phyloP scores from a whole-genome alignment of 2,329 filamentous ascomycete species.

The Cytospora leucostoma region DNA sequence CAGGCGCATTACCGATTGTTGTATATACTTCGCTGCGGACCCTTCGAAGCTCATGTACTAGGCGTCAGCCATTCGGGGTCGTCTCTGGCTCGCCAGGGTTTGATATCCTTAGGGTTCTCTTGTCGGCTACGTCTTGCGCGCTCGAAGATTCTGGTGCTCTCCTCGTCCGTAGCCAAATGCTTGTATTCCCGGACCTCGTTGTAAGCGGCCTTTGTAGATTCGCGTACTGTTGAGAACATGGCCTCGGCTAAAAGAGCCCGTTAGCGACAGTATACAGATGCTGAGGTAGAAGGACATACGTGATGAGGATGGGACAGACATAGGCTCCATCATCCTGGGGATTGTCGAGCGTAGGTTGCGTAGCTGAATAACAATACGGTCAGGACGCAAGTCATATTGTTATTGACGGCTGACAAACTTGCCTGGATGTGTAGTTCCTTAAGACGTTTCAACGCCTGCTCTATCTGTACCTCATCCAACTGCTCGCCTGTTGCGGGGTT shows the following conservation, averaged over 20 bases:
- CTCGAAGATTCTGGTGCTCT: constrained; percentile 52
- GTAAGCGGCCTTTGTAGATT: constrained; percentile 49
- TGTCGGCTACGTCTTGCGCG: constrained; percentile 55
- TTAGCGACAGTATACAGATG: constrained; percentile 28
- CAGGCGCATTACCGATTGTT: not conserved
- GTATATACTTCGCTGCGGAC: not conserved
- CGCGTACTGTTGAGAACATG: constrained; percentile 49
- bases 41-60: constrained; percentile 15
- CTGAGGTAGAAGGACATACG: constrained; percentile 44
- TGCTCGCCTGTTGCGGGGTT: constrained; percentile 34
- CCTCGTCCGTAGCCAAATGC: constrained; percentile 48
- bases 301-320: constrained; percentile 49
- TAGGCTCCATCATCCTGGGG: constrained; percentile 52
- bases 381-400: not conserved
- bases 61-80: constrained; percentile 58
- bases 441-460: constrained; percentile 51
- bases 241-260: constrained; percentile 47
- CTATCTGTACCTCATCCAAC: constrained; percentile 52
- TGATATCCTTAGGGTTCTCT: constrained; percentile 58
- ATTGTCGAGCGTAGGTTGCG: constrained; percentile 51
- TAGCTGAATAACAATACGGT: constrained; percentile 21
- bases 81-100: constrained; percentile 59
- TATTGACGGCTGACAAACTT: constrained; percentile 30
- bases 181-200: constrained; percentile 55
- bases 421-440: constrained; percentile 59